Evolutionary conservation across 202 grass and related monocot species (phyloP).

Genomic region (Elaeis oleifera): DNA sequence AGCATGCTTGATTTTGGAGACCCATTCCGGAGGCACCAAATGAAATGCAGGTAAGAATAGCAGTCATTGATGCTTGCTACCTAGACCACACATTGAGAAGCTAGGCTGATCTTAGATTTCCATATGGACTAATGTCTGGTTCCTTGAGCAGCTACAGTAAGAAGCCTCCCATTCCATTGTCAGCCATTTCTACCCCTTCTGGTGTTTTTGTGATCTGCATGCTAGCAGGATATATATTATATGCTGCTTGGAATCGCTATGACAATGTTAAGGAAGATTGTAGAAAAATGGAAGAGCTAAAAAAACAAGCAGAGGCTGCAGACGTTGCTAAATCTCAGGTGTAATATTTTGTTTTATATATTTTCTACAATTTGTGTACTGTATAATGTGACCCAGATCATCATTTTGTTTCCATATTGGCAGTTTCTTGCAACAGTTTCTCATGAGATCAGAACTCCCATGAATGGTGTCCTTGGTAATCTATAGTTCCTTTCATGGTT

Average conservation of each 20-base stretch:
- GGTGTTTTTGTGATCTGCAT: conserved; percentile 68
- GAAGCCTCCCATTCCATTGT: conserved; percentile 54
- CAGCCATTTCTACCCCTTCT: conserved; percentile 55
- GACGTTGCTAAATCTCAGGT: conserved; percentile 99
- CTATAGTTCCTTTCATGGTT: background rate
- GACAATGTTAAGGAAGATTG: conserved; percentile 95
- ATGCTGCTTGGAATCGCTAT: conserved; percentile 85
- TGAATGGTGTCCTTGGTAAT: conserved; percentile 97
- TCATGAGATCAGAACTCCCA: conserved; percentile 99
- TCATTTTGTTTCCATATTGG: conserved; percentile 21
- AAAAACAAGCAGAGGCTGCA: conserved; percentile 82
- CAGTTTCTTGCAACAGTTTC: conserved; percentile 99
- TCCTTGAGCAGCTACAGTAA: conserved; percentile 64
- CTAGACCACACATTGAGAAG: conserved; percentile 6
- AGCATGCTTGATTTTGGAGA: conserved; percentile 92
- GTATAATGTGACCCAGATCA: conserved; percentile 23
- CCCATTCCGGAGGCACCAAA: conserved; percentile 84
- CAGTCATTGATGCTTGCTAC: conserved; percentile 10
- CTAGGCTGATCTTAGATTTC: no score
- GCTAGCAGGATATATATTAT: conserved; percentile 75
- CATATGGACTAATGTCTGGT: background rate
- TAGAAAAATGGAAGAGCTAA: conserved; percentile 78
- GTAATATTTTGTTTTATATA: conserved; percentile 1
- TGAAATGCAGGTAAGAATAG: conserved; percentile 72
- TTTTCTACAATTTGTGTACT: background rate